Base-by-base conservation (phyloP, 1,139 yeast species). In the Sugiyamaella novakii region DNA sequence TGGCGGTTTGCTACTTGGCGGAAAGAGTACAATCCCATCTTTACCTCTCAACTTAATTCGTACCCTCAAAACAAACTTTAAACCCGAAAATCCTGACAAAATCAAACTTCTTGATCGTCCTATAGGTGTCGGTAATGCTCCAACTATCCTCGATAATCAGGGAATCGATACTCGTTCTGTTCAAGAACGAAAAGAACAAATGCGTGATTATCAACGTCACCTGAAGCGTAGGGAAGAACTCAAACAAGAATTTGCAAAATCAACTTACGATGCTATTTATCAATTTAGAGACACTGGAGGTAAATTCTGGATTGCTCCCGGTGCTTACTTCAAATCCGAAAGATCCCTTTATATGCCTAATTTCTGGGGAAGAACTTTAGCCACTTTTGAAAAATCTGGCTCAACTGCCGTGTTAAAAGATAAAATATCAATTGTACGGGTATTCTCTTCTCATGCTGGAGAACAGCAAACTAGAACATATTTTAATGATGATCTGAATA, bases 311-410 rank as follows among this genome's bases (percentile, higher is more conserved):
- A 73, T 78, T 14, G 81, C 96, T 0, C 98, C 98, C 0, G 72
- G 77, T 10, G 80, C 91, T 1, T 84, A 79, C 58, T 89, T 92
- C 76, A 79, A 78, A 53, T 70, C 74, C 7, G 94, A 86, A n/a
- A 84, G 79, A 61, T 76, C 98, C 0, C 71, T 82, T 48, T 92
- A 79, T 63, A 87, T 92, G 70, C 96, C 98, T n/a, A 89, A 89
- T 61, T 74, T 92, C 53, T 66, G 70, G 25, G 95, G 87, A 0
- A 75, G 74, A 21, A 76, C 84, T 1, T 65, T 92, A 37, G 62
- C 57, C 0, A 70, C 71, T 3, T 69, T 74, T 1, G 66, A 69
- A n/a, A 64, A 69, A 24, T 68, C 72, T 25, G 61, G 74, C 14
- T 64, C 76, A 42, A 79, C 77, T 56, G 57, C 68, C 64, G 71